Evolutionary conservation across 257 asterid species (phyloP).

Genomic region (Ballota nigra): DNA sequence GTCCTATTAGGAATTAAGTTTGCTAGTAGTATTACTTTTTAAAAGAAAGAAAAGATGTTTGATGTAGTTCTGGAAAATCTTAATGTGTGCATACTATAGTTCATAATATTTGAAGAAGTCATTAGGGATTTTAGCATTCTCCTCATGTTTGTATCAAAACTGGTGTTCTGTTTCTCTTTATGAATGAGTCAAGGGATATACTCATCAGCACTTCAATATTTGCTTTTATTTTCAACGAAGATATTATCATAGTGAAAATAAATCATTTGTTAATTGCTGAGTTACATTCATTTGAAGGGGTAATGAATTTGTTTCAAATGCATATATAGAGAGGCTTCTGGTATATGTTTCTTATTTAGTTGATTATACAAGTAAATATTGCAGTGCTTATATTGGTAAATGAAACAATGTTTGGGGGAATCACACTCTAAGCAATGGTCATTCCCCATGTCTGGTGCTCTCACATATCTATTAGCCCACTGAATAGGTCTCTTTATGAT

Average conservation of each 20-base stretch:
- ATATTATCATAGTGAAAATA: neutral
- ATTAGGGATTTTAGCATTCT: neutral
- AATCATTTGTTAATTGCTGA: neutral
- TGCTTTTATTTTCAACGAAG: neutral
- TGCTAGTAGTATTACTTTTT: neutral
- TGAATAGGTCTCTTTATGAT: neutral
- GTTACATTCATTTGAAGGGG: neutral
- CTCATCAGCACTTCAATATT: neutral
- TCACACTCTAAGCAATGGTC: neutral
- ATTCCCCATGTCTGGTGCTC: slow-evolving; percentile 9
- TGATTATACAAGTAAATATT: too few species aligned
- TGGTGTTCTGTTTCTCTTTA: neutral
- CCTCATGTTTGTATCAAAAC: neutral
- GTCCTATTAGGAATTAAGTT: slow-evolving; percentile 4
- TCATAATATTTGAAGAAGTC: neutral
- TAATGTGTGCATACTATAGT: neutral
- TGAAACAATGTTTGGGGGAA: neutral
- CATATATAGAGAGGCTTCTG: neutral
- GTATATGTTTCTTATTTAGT: slow-evolving; percentile 5
- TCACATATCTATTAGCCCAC: neutral
- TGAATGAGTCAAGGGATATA: neutral
- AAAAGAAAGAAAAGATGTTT: neutral
- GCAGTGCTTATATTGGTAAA: neutral
- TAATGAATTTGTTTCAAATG: neutral
- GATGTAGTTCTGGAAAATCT: neutral